Base-by-base conservation (phyloP, 2,329 filamentous ascomycete species). In the Penicillium sp. region DNA sequence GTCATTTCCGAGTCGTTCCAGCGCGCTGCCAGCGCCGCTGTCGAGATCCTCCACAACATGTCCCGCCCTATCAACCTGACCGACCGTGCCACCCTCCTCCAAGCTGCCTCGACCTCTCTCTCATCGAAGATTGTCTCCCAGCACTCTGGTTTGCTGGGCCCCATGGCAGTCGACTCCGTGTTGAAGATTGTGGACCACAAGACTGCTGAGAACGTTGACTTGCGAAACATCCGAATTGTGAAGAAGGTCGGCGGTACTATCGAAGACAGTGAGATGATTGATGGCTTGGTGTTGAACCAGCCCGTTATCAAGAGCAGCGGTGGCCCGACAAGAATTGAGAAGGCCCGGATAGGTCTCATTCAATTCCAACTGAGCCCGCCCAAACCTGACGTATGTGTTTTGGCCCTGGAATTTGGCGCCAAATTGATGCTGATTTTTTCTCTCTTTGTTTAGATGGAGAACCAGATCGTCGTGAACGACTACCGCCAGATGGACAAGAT, bases 401-500 rank as follows among this genome's bases (percentile, higher is more conserved):
- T 13, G 19, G 9, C n/a, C 5, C 19, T 23, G 7, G 19, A 8
- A 44, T 21, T 27, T 44, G 11, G 13, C 49, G 45, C 19, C n/a
- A 29, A 31, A 27, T 42, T 48, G 8, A 25, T 50, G 31, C 62
- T 72, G 53, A 74, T 58, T 39, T 53, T 33, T 31, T 57, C 50
- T 25, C 3, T 9, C n/a, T n/a, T 57, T 51, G 21, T 55, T 49
- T 67, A 92, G 87, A 99, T 99, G 95, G 95, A 99, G 82, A 99
- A 99, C 80, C 95, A 96, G 72, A 98, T 99, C 64, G 89, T 96
- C 31, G 95, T 99, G 72, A 99, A 99, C 78, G 95, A 99, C 81
- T 99, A 99, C 84, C 87, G 95, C 72, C 95, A 99, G 77, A 99
- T 99, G 95, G 95, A 99, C 83, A 99, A 98, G 85, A 99, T 99